Evolutionary conservation across 768 basidiomycete species (phyloP).

Genomic region (Calocybe gangraenosa): DNA sequence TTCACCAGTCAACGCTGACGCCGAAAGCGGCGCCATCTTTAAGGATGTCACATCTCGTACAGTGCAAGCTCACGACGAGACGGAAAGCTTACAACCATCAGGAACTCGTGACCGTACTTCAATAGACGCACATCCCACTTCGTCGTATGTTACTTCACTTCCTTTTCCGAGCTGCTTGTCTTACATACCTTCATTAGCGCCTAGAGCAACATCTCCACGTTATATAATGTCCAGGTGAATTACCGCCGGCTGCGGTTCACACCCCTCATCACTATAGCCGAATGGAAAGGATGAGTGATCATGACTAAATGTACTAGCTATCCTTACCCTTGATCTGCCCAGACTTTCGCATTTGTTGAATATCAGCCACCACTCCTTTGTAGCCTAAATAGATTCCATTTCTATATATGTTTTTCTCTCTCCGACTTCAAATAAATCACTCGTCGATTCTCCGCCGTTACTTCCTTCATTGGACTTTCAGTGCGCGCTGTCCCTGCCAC

Average conservation of each 20-base stretch:
- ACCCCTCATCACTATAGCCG: neutral
- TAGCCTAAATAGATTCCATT: constrained; percentile 28
- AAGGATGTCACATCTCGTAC: neutral
- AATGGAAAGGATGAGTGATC: constrained; percentile 4
- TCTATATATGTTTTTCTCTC: constrained; percentile 10
- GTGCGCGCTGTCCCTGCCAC: too few relatives aligned
- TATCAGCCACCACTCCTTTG: constrained; percentile 21
- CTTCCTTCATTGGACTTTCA: too few relatives aligned
- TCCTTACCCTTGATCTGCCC: constrained; percentile 1
- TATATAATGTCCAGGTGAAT: constrained; percentile 8
- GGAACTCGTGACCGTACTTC: constrained; percentile 5
- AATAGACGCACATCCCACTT: constrained; percentile 13
- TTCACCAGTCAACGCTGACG: constrained; percentile 22
- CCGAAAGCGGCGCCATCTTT: constrained; percentile 10
- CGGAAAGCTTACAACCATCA: constrained; percentile 3
- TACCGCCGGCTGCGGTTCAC: too few relatives aligned
- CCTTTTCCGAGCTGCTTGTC: constrained; percentile 39
- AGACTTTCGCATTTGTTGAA: constrained; percentile 15
- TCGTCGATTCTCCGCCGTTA: constrained; percentile 11
- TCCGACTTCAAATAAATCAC: constrained; percentile 3
- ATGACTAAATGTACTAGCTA: constrained; percentile 10
- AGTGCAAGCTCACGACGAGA: neutral
- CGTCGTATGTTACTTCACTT: constrained; percentile 38
- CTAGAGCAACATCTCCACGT: constrained; percentile 18
- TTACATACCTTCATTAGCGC: constrained; percentile 34